phyloP scores from a whole-genome alignment of 73 alveolate species.

The Tetrahymena elliotti region DNA sequence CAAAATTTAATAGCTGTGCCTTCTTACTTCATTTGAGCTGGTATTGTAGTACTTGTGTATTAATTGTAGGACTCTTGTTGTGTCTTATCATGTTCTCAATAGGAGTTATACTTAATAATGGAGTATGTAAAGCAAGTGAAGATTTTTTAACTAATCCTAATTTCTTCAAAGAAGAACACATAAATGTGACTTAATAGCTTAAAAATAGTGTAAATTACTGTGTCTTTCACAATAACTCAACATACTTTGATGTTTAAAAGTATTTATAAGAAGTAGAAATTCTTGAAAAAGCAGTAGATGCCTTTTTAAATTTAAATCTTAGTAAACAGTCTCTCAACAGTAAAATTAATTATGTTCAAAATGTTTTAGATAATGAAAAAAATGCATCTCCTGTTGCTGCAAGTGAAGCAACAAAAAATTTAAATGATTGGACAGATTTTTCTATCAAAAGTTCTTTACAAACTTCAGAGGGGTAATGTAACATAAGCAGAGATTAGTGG shows the following conservation, averaged over 20 bases:
- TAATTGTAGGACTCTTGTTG: background rate
- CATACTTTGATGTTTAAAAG: background rate
- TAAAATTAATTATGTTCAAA: background rate
- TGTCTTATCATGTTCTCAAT: background rate
- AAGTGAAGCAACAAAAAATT: background rate
- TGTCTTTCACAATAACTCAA: background rate
- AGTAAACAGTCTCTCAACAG: background rate
- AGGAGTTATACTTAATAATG: background rate
- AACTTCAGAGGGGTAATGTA: background rate
- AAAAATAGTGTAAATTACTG: background rate
- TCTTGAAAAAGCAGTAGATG: background rate
- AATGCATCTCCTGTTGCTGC: background rate
- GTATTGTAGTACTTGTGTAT: background rate
- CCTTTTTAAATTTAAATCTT: background rate
- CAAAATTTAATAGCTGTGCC: background rate
- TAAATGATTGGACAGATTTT: background rate
- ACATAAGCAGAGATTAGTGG: background rate
- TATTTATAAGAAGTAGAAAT: background rate
- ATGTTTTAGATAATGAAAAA: background rate
- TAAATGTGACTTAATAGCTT: background rate
- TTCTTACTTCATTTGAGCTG: background rate
- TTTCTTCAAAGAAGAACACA: background rate
- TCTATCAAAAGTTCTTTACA: background rate
- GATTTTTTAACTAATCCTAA: background rate
- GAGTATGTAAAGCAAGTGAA: background rate